Conservation (phyloP, 352 stramenopile species). For the Phytophthora foliorum region DNA sequence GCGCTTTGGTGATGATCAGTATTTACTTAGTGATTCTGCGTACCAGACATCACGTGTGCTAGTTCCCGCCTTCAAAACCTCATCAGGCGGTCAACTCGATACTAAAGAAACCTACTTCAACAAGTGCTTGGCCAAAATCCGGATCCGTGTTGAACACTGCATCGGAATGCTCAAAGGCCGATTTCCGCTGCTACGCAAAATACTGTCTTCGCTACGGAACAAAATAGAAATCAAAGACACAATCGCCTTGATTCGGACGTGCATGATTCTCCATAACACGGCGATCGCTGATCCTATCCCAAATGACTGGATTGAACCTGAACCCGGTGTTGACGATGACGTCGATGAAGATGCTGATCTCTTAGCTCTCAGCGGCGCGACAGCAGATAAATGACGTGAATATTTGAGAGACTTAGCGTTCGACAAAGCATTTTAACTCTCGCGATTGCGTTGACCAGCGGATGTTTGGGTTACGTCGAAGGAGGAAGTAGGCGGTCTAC, state of each 20-base stretch:
- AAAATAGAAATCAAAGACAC: not conserved
- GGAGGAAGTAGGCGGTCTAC: not conserved
- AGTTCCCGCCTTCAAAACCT: not conserved
- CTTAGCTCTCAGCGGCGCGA: not conserved
- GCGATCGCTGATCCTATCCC: not conserved
- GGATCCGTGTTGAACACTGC: not conserved
- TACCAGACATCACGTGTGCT: not conserved
- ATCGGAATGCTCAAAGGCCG: conserved; percentile 1
- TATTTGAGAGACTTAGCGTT: not conserved
- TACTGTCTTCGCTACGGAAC: not conserved
- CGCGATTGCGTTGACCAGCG: not conserved
- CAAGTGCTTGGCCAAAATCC: not conserved
- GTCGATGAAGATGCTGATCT: not conserved
- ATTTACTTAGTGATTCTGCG: not conserved
- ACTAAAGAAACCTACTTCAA: not conserved
- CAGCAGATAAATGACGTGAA: not conserved
- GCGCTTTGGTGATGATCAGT: not conserved
- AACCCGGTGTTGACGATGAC: not conserved
- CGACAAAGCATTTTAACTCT: not conserved
- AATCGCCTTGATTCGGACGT: not conserved
- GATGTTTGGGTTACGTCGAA: not conserved
- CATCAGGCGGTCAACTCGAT: not conserved
- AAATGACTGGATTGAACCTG: not conserved
- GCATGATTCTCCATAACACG: not conserved
- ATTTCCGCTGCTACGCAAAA: not conserved